phyloP scores from a whole-genome alignment of 2,329 filamentous ascomycete species.

The Chaetomiaceae sp. region DNA sequence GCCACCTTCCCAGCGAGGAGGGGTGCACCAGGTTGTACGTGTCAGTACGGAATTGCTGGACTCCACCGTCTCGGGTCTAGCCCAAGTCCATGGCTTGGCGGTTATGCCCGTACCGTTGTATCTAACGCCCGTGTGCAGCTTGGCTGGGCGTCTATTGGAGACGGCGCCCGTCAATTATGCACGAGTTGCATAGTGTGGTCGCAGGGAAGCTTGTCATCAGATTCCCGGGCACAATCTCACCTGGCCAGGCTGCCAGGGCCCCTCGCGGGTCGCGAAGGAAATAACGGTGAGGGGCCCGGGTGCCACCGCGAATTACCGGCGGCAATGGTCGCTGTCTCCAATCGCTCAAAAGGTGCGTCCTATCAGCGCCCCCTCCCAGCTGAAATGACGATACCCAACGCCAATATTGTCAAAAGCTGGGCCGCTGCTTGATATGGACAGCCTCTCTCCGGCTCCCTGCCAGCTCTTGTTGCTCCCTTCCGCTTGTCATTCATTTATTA shows the following conservation, averaged over 20 bases:
- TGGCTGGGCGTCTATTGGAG: constrained; percentile 2
- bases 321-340: not conserved
- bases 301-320: constrained; percentile 7
- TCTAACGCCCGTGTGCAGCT: constrained; percentile 3
- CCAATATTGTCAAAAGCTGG: constrained; percentile 2
- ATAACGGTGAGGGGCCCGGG: constrained; percentile 8
- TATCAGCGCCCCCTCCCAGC: constrained; percentile 2
- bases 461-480: not conserved
- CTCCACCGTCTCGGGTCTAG: constrained; percentile 11
- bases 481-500: too few relatives aligned
- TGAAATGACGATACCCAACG: constrained; percentile 15
- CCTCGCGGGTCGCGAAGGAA: not conserved
- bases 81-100: constrained; percentile 1
- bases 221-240: too few relatives aligned
- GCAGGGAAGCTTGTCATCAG: too few relatives aligned
- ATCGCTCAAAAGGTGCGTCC: not conserved
- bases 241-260: too few relatives aligned
- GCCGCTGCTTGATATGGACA: not conserved
- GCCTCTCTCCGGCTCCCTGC: not conserved
- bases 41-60: constrained; percentile 5
- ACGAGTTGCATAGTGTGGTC: constrained; percentile 2
- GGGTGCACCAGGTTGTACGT: constrained; percentile 2
- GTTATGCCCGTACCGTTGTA: not conserved
- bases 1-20: not conserved
- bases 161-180: not conserved